phyloP scores from a whole-genome alignment of 768 basidiomycete species.

The Xerocomellus chrysenteron region DNA sequence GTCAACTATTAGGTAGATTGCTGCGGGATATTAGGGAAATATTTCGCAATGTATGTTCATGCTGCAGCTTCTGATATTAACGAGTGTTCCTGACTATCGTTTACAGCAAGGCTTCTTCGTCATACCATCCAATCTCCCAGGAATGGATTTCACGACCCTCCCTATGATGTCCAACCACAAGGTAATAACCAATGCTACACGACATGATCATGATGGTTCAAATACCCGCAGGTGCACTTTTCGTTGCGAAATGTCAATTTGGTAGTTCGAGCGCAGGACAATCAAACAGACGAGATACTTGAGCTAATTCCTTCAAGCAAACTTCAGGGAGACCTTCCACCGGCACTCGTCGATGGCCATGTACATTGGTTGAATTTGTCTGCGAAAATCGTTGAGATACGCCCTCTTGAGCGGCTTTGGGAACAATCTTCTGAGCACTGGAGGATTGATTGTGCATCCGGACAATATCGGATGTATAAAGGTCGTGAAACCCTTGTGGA shows the following conservation, averaged over 20 bases:
- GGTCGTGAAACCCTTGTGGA: constrained; percentile 16
- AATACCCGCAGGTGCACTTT: background rate
- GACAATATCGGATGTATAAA: background rate
- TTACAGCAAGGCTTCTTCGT: background rate
- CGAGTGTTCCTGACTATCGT: background rate
- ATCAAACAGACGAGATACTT: background rate
- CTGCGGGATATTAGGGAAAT: background rate
- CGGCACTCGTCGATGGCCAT: constrained; percentile 2
- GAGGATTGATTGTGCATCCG: constrained; percentile 8
- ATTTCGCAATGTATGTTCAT: background rate
- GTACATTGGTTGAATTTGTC: constrained; percentile 29
- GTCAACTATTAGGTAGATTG: background rate
- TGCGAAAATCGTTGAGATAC: constrained; percentile 21
- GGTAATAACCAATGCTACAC: background rate
- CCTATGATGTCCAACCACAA: background rate
- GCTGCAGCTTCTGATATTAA: too few species aligned
- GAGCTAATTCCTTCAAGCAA: background rate
- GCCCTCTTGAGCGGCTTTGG: constrained; percentile 20
- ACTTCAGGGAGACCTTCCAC: background rate
- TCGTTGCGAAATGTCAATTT: background rate
- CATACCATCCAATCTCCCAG: background rate
- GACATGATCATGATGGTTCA: background rate
- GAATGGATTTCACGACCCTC: background rate
- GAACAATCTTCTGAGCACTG: constrained; percentile 18
- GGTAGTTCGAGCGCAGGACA: background rate